Percentiles rank a stretch among this genome's conserved stretches.
Evolutionary conservation across 352 stramenopile genomes (phyloP).

Genomic region (Globisporangium echinulatum): DNA sequence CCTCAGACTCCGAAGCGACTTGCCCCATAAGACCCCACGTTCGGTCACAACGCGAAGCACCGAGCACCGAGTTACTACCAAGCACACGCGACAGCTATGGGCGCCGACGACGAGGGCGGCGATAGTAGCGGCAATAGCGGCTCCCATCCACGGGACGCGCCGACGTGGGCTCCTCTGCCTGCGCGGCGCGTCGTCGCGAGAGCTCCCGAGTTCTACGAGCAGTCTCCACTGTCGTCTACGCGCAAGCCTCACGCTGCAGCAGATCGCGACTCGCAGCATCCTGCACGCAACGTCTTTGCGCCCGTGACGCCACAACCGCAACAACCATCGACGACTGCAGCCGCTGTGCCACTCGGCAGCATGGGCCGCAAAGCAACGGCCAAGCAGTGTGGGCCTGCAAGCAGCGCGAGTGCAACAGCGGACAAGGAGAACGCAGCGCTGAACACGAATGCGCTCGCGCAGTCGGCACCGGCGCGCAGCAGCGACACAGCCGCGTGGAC

Average conservation of each 20-base stretch:
- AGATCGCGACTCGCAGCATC: slow-evolving; percentile 13
- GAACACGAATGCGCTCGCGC: slow-evolving; percentile 2
- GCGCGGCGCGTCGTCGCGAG: slow-evolving; percentile 3
- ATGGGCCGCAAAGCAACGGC: slow-evolving; percentile 19
- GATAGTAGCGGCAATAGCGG: slow-evolving; percentile 16
- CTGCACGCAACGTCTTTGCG: slow-evolving; percentile 2
- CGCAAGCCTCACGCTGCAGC: neutral
- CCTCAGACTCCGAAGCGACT: slow-evolving; percentile 13
- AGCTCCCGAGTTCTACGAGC: no score
- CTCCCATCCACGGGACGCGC: slow-evolving; percentile 10
- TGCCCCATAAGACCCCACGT: neutral
- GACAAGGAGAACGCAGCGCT: slow-evolving; percentile 5
- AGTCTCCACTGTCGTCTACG: neutral
- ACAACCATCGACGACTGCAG: slow-evolving; percentile 2
- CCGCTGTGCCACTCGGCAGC: slow-evolving; percentile 3
- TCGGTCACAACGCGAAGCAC: no score
- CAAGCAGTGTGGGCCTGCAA: slow-evolving; percentile 7
- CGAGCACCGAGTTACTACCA: neutral
- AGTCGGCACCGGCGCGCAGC: neutral
- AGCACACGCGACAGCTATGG: slow-evolving; percentile 9
- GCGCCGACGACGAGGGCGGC: slow-evolving; percentile 11
- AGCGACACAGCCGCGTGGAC: neutral
- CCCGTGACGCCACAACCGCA: slow-evolving; percentile 5
- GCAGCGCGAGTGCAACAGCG: neutral
- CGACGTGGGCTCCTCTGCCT: neutral